Percentiles rank a stretch among this genome's conserved stretches.
Evolutionary conservation across 495 filamentous ascomycete species (phyloP).

Genomic region (Penicillium alfredii): DNA sequence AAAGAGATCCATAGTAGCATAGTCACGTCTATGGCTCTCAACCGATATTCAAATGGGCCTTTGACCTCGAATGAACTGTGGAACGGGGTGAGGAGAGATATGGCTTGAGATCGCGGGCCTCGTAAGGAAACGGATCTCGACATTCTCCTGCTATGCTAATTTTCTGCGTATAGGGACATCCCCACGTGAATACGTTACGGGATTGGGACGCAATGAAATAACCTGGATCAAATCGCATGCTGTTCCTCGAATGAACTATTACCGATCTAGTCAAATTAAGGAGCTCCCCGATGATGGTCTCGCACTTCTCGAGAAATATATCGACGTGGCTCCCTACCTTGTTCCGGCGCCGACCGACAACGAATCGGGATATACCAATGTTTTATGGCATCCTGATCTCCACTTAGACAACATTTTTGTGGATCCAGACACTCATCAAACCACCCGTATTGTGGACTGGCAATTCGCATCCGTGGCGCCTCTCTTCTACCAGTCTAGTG

Average conservation of each 20-base stretch:
- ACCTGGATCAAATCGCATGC: constrained; percentile 12
- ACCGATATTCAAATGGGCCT: constrained; percentile 21
- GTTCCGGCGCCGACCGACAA: constrained; percentile 11
- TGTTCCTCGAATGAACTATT: constrained; percentile 15
- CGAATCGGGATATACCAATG: constrained; percentile 11
- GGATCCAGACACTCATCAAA: constrained; percentile 19
- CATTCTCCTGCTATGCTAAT: constrained; percentile 5
- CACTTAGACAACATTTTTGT: constrained; percentile 39
- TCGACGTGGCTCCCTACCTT: constrained; percentile 12
- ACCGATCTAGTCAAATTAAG: constrained; percentile 7
- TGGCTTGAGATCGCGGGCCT: constrained; percentile 17
- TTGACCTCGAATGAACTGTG: constrained; percentile 11
- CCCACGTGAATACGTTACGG: constrained; percentile 11
- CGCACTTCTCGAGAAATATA: constrained; percentile 14
- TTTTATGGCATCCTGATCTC: constrained; percentile 37
- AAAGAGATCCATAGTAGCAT: constrained; percentile 11
- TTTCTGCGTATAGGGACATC: constrained; percentile 6
- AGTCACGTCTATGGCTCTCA: constrained; percentile 1
- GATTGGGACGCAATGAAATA: constrained; percentile 18
- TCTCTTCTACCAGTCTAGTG: constrained; percentile 24
- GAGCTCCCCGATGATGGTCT: constrained; percentile 13
- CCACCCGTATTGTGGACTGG: constrained; percentile 32
- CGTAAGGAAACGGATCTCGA: constrained; percentile 11
- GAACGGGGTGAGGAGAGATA: constrained; percentile 6
- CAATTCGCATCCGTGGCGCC: constrained; percentile 25